These are phyloP conservation scores for Xylariaceae sp. DNA, from an alignment of 2,329 filamentous ascomycete species.

Conservation along the genomic window DNA sequence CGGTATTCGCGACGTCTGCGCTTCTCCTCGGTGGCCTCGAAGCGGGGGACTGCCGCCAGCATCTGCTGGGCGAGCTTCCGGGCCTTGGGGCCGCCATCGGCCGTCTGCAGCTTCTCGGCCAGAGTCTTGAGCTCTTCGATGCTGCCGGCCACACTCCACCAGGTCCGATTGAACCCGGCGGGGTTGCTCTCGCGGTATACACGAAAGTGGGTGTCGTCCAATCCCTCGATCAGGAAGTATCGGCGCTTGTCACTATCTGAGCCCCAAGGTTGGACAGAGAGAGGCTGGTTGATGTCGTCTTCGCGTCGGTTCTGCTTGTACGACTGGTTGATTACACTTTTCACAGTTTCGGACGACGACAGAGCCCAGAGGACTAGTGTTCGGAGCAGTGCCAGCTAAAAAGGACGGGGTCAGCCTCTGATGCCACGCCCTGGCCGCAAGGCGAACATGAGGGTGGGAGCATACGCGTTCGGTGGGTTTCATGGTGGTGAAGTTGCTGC, in stretches of 20 bases:
- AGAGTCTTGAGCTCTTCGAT: slow-evolving; percentile 79
- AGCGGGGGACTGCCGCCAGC: slow-evolving; percentile 70
- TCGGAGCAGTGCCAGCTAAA: slow-evolving; percentile 72
- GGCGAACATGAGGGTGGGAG: slow-evolving; percentile 2
- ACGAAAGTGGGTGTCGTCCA: slow-evolving; percentile 88
- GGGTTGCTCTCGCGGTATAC: slow-evolving; percentile 92
- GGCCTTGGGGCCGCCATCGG: slow-evolving; percentile 75
- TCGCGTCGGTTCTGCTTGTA: slow-evolving; percentile 86
- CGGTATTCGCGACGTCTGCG: slow-evolving; percentile 89
- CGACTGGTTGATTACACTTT: slow-evolving; percentile 71
- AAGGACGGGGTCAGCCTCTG: not conserved
- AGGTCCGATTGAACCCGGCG: slow-evolving; percentile 65
- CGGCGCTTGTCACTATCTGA: slow-evolving; percentile 82
- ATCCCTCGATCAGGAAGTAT: slow-evolving; percentile 89
- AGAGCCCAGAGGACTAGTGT: slow-evolving; percentile 84
- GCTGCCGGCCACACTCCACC: slow-evolving; percentile 86
- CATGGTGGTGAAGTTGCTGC: slow-evolving; percentile 76
- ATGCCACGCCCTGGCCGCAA: too few species aligned
- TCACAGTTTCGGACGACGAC: slow-evolving; percentile 77
- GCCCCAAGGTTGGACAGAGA: slow-evolving; percentile 88
- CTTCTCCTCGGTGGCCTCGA: slow-evolving; percentile 95
- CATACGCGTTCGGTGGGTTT: slow-evolving; percentile 70
- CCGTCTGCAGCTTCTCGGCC: slow-evolving; percentile 65
- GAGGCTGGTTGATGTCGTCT: slow-evolving; percentile 70
- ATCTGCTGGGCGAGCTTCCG: slow-evolving; percentile 73